A percentile compares a stretch with the other conserved stretches of the same genome.
Conservation (phyloP, 768 basidiomycete genomes). For the Hysterangium stoloniferum region DNA sequence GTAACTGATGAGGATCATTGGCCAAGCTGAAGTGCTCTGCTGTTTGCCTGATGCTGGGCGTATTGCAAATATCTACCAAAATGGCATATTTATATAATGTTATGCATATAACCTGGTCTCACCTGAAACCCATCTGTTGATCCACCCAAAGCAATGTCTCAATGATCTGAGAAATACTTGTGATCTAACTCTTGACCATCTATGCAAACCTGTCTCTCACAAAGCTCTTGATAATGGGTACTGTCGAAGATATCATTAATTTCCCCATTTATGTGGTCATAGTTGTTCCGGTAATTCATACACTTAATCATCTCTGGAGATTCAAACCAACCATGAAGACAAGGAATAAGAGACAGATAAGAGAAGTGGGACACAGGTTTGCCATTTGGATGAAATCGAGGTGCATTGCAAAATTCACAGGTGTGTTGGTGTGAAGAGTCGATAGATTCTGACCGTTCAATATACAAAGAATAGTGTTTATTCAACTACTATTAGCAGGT, state of each 20-base stretch:
- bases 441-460: too few relatives aligned
- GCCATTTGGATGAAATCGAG: conserved; percentile 18
- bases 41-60: conserved; percentile 25
- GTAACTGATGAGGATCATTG: conserved; percentile 34
- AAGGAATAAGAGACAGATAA: conserved; percentile 34
- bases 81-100: not conserved
- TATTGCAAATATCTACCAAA: not conserved
- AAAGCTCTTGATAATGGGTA: conserved; percentile 22
- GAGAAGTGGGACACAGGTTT: conserved; percentile 23
- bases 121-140: conserved; percentile 34
- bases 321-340: conserved; percentile 22
- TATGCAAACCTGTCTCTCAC: conserved; percentile 19
- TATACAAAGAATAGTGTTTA: too few relatives aligned
- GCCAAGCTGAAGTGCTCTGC: conserved; percentile 29
- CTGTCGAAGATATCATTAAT: conserved; percentile 33
- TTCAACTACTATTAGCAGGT: too few relatives aligned
- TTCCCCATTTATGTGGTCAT: conserved; percentile 15
- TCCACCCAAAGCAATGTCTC: conserved; percentile 37
- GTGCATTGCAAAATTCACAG: conserved; percentile 33
- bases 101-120: not conserved
- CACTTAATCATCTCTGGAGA: conserved; percentile 16
- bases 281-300: conserved; percentile 24
- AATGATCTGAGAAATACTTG: conserved; percentile 29
- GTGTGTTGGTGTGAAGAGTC: too few relatives aligned
- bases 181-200: conserved; percentile 19